These are phyloP conservation scores for Lactarius psammicola DNA, from an alignment of 768 basidiomycete species.

Conservation along the genomic window DNA sequence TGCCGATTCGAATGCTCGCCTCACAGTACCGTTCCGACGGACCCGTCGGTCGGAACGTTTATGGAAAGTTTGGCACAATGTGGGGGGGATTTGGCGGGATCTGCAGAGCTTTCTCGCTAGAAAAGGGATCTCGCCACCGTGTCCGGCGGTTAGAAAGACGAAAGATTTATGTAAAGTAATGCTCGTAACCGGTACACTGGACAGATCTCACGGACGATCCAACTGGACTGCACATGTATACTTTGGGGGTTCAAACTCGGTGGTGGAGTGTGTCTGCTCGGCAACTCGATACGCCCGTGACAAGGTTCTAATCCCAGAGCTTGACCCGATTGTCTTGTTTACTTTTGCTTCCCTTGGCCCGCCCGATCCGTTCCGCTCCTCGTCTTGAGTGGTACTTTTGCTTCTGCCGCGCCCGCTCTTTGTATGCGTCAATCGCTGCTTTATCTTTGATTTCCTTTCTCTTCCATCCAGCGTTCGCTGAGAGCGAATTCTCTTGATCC, in stretches of 20 bases:
- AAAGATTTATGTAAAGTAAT: constrained; percentile 2
- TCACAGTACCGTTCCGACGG: background rate
- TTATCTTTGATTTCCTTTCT: constrained; percentile 47
- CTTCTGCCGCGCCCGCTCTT: constrained; percentile 58
- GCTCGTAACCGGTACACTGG: constrained; percentile 8
- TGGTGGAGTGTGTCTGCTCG: constrained; percentile 13
- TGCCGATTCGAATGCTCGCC: constrained; percentile 14
- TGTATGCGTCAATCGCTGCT: constrained; percentile 61
- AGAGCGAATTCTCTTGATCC: constrained; percentile 1
- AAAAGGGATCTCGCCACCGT: constrained; percentile 13
- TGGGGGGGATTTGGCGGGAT: constrained; percentile 22
- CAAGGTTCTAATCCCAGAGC: constrained; percentile 52
- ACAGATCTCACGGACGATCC: constrained; percentile 5
- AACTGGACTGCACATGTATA: constrained; percentile 9
- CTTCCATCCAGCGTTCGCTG: constrained; percentile 8
- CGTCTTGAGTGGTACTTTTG: constrained; percentile 80
- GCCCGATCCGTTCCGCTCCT: constrained; percentile 55
- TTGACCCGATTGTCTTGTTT: constrained; percentile 73
- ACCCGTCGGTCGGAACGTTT: constrained; percentile 18
- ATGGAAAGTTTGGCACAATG: constrained; percentile 6
- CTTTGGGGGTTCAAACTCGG: constrained; percentile 8
- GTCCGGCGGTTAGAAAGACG: background rate
- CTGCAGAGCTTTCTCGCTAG: constrained; percentile 12
- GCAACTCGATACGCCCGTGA: constrained; percentile 21
- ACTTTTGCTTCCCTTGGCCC: constrained; percentile 79